Evolutionary conservation across 306 rosid species (phyloP).

Genomic region (Cucumis sativus): DNA sequence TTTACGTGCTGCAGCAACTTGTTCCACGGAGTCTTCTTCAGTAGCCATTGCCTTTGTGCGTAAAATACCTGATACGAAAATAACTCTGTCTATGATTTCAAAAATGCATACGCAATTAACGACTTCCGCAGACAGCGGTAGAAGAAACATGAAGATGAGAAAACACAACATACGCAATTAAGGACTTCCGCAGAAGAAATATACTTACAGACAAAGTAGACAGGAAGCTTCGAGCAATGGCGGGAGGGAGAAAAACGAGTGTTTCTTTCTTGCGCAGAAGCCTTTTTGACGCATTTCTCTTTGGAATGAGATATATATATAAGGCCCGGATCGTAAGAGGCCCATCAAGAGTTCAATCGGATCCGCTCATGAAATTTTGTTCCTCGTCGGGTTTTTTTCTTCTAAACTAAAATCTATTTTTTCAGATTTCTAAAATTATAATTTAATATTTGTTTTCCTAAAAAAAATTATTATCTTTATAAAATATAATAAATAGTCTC

Average conservation of each 20-base stretch:
- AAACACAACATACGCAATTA: not conserved
- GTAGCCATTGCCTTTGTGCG: constrained; percentile 23
- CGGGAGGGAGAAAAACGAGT: not conserved
- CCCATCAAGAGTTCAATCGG: not conserved
- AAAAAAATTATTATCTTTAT: too few relatives aligned
- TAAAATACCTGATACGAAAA: not conserved
- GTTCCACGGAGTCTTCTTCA: constrained; percentile 57
- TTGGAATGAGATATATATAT: not conserved
- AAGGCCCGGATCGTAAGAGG: not conserved
- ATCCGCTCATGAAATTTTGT: not conserved
- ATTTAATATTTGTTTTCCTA: too few relatives aligned
- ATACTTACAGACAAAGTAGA: not conserved
- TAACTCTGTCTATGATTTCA: too few relatives aligned
- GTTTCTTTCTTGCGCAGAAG: not conserved
- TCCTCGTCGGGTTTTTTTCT: too few relatives aligned
- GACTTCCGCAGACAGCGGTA: not conserved
- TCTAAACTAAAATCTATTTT: too few relatives aligned
- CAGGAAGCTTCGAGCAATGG: not conserved
- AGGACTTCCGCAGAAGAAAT: not conserved
- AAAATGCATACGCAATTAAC: too few relatives aligned
- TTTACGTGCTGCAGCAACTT: constrained; percentile 56
- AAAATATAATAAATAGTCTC: too few relatives aligned
- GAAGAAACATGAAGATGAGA: not conserved
- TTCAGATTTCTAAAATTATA: too few relatives aligned
- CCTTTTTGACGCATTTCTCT: not conserved